These are phyloP conservation scores for Raffaelea arxii DNA, from an alignment of 2,329 filamentous ascomycete species.

Conservation along the genomic window DNA sequence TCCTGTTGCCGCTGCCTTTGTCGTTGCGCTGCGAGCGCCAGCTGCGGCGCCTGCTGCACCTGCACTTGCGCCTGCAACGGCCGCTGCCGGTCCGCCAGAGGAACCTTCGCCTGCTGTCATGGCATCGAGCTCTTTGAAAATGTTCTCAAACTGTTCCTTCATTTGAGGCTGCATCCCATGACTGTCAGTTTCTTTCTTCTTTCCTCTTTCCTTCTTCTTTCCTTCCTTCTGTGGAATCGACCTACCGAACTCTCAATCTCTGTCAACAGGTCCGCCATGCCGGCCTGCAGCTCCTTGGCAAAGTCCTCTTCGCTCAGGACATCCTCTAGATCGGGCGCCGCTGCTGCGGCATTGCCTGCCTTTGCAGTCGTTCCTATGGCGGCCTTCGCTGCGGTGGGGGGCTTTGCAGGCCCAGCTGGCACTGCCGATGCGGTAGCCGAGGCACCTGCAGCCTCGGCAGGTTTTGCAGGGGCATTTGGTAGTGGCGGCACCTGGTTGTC, in stretches of 20 bases:
- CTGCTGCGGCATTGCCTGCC: conserved; percentile 17
- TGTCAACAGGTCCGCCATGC: conserved; percentile 76
- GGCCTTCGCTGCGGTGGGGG: conserved; percentile 6
- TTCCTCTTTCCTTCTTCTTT: background rate
- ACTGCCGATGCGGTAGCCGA: background rate
- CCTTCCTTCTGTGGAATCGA: conserved; percentile 6
- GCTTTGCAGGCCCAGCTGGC: conserved; percentile 8
- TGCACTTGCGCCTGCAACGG: conserved; percentile 23
- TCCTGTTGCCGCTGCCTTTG: background rate
- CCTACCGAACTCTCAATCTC: conserved; percentile 54
- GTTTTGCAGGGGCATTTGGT: conserved; percentile 15
- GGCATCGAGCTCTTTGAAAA: conserved; percentile 60
- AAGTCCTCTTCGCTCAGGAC: conserved; percentile 65
- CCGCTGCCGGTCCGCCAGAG: conserved; percentile 16
- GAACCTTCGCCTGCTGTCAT: conserved; percentile 21
- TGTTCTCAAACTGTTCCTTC: conserved; percentile 67
- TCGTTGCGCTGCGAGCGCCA: too few species aligned
- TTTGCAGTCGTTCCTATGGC: conserved; percentile 10
- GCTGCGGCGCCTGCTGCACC: conserved; percentile 15
- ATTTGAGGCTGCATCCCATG: conserved; percentile 48
- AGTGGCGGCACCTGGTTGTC: conserved; percentile 31
- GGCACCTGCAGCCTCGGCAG: background rate
- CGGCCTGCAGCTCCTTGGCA: conserved; percentile 74
- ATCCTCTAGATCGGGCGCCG: conserved; percentile 24
- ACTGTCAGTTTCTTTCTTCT: background rate